Evolutionary conservation across 257 asterid species (phyloP).

Genomic region (Haberlea rhodopensis): DNA sequence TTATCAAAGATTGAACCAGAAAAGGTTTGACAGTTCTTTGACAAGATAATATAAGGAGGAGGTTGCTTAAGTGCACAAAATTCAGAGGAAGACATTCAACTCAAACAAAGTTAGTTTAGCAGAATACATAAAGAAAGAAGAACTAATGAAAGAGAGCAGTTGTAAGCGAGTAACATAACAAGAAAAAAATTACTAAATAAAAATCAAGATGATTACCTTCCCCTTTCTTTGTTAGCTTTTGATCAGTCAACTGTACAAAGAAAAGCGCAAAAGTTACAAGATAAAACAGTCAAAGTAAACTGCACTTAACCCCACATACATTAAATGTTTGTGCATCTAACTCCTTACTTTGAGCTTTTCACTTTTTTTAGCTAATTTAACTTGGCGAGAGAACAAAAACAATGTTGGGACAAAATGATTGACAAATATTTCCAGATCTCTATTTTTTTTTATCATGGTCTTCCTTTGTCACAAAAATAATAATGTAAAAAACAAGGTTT

Average conservation of each 20-base stretch:
- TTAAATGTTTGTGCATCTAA: neutral
- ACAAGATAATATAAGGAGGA: neutral
- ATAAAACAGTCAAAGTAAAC: neutral
- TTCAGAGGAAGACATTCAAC: neutral
- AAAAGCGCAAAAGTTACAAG: slow-evolving; percentile 25
- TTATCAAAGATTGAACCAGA: neutral
- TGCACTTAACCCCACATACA: neutral
- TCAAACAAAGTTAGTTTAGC: neutral
- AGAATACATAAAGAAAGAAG: neutral
- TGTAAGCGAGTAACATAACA: neutral
- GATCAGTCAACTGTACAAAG: slow-evolving; percentile 60
- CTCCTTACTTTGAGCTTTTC: neutral
- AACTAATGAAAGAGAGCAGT: neutral
- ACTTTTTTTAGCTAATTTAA: neutral
- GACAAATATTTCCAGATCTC: no score
- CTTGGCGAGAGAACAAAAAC: neutral
- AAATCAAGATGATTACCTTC: slow-evolving; percentile 54
- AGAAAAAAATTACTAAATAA: neutral
- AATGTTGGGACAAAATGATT: no score
- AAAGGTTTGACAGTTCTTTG: neutral
- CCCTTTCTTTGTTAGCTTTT: slow-evolving; percentile 61
- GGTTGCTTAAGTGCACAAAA: neutral
- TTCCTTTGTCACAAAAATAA: no score
- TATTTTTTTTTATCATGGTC: no score
- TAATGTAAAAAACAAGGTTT: no score